These are phyloP conservation scores for Acanthamoeba sp. DNA, from an alignment of 208 protist genomes.

Conservation along the genomic window DNA sequence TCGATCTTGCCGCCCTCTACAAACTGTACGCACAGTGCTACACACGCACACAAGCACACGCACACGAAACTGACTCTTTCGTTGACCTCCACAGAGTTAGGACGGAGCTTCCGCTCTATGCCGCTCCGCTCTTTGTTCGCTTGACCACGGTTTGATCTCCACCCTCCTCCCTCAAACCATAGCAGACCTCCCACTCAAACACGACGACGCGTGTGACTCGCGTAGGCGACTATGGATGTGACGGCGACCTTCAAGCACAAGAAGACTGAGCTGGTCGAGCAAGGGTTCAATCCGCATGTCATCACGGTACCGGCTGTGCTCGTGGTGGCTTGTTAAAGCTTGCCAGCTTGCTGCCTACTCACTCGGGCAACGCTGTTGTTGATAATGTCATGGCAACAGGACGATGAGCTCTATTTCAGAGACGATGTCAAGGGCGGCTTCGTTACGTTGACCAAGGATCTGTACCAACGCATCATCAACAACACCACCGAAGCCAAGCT, in stretches of 20 bases:
- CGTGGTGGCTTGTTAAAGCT: neutral
- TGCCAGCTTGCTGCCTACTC: too few species aligned
- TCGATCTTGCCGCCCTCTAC: constrained; percentile 54
- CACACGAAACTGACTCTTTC: neutral
- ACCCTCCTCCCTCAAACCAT: too few species aligned
- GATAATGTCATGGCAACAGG: neutral
- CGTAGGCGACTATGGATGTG: constrained; percentile 72
- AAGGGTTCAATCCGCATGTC: constrained; percentile 77
- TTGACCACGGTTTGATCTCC: too few species aligned
- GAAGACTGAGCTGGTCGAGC: constrained; percentile 77
- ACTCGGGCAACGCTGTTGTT: neutral
- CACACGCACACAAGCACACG: neutral
- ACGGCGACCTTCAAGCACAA: constrained; percentile 84
- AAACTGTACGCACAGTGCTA: constrained; percentile 42
- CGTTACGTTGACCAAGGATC: constrained; percentile 31
- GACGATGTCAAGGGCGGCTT: constrained; percentile 54
- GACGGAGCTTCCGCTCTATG: neutral
- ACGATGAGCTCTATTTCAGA: constrained; percentile 64
- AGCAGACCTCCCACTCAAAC: too few species aligned
- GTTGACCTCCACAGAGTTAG: neutral
- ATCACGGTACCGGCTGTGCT: constrained; percentile 47
- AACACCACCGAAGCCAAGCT: constrained; percentile 59
- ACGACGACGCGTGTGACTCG: too few species aligned
- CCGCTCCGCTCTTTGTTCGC: neutral
- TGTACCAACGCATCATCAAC: constrained; percentile 67